These are phyloP conservation scores for Tetrapisispora nanseiensis DNA, from an alignment of 805 yeast species.

Conservation along the genomic window DNA sequence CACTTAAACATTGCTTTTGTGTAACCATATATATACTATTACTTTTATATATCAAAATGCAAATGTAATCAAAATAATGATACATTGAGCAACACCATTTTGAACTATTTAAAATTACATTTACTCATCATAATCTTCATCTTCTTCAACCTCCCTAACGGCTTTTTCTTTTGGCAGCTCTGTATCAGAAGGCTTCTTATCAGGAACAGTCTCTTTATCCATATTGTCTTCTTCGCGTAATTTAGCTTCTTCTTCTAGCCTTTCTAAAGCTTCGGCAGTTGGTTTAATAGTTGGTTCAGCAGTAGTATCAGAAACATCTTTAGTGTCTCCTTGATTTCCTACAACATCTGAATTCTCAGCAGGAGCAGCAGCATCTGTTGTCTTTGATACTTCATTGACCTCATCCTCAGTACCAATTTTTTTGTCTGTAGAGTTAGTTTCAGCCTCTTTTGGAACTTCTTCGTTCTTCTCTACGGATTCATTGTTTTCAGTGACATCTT, in stretches of 20 bases:
- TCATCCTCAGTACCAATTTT: neutral
- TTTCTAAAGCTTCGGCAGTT: slow-evolving; percentile 32
- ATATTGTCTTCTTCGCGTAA: slow-evolving; percentile 29
- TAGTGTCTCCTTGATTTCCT: neutral
- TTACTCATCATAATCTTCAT: slow-evolving; percentile 38
- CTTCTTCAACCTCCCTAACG: slow-evolving; percentile 35
- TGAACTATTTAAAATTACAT: neutral
- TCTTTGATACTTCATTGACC: neutral
- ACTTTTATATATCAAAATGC: neutral
- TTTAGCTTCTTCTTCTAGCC: slow-evolving; percentile 33
- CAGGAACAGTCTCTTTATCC: slow-evolving; percentile 15
- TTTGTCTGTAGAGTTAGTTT: neutral
- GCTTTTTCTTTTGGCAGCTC: slow-evolving; percentile 17
- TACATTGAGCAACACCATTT: neutral
- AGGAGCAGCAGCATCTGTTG: neutral
- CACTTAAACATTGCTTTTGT: neutral
- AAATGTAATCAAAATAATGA: neutral
- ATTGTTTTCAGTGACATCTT: neutral
- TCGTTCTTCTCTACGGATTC: neutral
- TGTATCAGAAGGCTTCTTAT: neutral
- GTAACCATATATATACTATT: neutral
- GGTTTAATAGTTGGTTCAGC: slow-evolving; percentile 24
- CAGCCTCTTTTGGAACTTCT: neutral
- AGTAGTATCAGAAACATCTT: neutral
- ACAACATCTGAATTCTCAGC: neutral